Base-by-base conservation (phyloP, 140 eudicot genomes). In the Anethum foeniculum region DNA sequence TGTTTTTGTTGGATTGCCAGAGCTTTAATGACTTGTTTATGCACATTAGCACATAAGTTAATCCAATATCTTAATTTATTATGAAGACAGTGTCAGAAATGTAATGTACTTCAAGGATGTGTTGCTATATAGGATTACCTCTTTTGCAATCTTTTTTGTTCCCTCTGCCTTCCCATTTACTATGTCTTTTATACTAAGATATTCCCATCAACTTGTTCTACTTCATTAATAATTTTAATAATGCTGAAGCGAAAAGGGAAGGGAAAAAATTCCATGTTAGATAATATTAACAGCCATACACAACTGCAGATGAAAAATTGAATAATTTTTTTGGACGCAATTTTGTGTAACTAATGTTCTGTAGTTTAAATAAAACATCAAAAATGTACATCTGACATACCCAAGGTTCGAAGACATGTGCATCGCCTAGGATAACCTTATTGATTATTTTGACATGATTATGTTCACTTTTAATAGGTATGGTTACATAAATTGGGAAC, bases 401-500 rank as follows among this genome's bases (percentile, higher is more conserved):
- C 34, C 6, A 0, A 8, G 76, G 76, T 6, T 5, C 15, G 9
- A 14, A 72, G 6, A 18, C 0, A 7, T 13, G 41, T 67, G 23
- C 15, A 0, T 67, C 1, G 0, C 10, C 10, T 67, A 14, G 13
- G 12, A 67, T 30, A 67, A 67, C 21, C 41, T 4, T 30, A 30
- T 67, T 15, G 23, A 67, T 67, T 14, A 1, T 3, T 67, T 30
- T 30, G 74, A 5, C 3, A 41, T 68, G 71, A 71, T 36, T 74
- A 43, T 72, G 30, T 10, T 71, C 73, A 79, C 77, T 77, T 73
- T 74, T 79, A 73, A 69, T 83, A 94, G 98, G 99, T 87, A 38
- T 95, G 99, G 99, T 84, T 92, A 58, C 99, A 95, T 86, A 89
- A 86, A 83, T 62, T 92, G 83, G 97, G 91, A 76, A 86, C 92